Evolutionary conservation across 192 early-diverging fungal genomes (phyloP).

Genomic region (Backusella westeae): DNA sequence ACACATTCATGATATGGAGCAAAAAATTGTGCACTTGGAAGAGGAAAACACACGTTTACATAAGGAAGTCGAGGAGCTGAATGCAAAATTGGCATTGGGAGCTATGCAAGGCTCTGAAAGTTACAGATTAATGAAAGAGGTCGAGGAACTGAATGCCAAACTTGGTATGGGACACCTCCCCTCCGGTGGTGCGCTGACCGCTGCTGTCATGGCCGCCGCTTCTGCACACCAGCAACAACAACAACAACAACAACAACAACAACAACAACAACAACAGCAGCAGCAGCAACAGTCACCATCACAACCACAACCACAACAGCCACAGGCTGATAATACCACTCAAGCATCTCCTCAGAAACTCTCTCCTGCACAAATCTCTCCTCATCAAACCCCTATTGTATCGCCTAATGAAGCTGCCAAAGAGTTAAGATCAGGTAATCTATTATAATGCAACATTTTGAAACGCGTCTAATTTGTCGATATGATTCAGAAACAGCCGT

Average conservation of each 20-base stretch:
- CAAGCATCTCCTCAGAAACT: background rate
- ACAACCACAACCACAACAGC: conserved; percentile 11
- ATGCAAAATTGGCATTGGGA: conserved; percentile 61
- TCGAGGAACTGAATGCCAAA: conserved; percentile 70
- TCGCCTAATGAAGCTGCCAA: background rate
- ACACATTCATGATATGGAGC: conserved; percentile 71
- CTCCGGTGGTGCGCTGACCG: conserved; percentile 16
- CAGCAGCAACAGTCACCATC: conserved; percentile 13
- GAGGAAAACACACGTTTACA: conserved; percentile 61
- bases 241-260: conserved; percentile 14
- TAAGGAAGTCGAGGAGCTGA: conserved; percentile 70
- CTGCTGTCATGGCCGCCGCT: conserved; percentile 25
- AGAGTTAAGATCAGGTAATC: background rate
- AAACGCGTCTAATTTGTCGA: background rate
- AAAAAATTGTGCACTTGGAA: conserved; percentile 57
- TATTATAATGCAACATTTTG: background rate
- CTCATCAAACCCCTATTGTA: background rate
- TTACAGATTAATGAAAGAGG: conserved; percentile 58
- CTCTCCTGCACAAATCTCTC: background rate
- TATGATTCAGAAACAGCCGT: background rate
- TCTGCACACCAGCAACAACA: conserved; percentile 24
- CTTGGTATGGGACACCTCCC: conserved; percentile 46
- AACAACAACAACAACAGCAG: conserved; percentile 16
- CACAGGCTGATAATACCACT: conserved; percentile 12
- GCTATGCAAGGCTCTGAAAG: conserved; percentile 57